Conservation (phyloP, 345 rosid species). For the Lenwebbia sp. region DNA sequence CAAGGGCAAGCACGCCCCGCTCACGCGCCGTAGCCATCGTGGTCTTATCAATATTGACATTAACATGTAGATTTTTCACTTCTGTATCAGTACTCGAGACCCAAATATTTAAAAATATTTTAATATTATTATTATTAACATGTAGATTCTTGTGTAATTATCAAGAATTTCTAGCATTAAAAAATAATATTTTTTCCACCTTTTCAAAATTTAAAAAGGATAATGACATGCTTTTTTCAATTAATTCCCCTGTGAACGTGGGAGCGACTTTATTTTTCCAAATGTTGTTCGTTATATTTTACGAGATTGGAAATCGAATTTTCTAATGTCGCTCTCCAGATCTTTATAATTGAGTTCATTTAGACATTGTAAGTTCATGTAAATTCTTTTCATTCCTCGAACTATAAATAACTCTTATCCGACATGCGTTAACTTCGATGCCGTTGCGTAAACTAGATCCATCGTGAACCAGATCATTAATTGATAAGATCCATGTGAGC, state of each 20-base stretch:
- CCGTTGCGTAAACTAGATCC: background rate
- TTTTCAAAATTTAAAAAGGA: too few relatives aligned
- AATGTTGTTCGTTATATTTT: background rate
- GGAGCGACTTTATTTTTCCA: background rate
- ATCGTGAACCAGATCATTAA: background rate
- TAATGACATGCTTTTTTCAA: too few relatives aligned
- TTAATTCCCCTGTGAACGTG: fast-evolving
- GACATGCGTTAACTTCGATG: background rate
- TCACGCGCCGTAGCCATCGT: background rate
- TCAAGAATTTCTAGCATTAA: background rate
- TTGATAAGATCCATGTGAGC: background rate
- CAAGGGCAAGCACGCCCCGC: background rate
- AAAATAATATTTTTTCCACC: background rate
- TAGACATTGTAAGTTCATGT: background rate
- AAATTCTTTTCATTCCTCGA: background rate
- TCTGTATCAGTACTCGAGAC: background rate
- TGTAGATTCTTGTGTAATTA: background rate
- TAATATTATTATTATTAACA: too few relatives aligned
- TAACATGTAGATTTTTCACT: background rate
- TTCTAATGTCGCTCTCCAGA: background rate
- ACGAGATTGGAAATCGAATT: background rate
- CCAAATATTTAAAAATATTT: background rate
- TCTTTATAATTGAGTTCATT: background rate
- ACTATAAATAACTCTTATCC: background rate
- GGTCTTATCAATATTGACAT: too few relatives aligned